Conservation (phyloP, 2,329 filamentous ascomycete genomes). For the Diaporthe sp. region DNA sequence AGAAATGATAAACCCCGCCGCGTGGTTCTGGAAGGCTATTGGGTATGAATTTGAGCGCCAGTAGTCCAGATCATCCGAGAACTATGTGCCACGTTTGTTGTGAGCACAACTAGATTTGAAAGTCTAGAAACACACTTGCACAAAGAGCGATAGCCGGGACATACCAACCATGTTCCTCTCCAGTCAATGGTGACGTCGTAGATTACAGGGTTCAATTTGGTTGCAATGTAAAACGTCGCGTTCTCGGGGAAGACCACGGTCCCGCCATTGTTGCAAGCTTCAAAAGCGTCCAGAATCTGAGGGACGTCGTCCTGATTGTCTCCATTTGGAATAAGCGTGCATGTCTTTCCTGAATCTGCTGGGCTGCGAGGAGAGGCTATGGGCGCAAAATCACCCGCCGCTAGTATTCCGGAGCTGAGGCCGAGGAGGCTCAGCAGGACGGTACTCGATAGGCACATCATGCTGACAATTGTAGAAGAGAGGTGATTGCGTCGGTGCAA, state of each 20-base stretch:
- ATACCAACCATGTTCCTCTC: constrained; percentile 64
- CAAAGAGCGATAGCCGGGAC: constrained; percentile 28
- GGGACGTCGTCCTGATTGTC: constrained; percentile 45
- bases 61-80: constrained; percentile 65
- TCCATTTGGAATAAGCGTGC: constrained; percentile 44
- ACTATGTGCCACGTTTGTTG: constrained; percentile 45
- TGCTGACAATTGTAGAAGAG: not conserved
- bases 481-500: not conserved
- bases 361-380: constrained; percentile 37
- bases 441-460: constrained; percentile 10
- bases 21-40: constrained; percentile 68
- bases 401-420: constrained; percentile 20
- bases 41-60: constrained; percentile 68
- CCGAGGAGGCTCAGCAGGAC: constrained; percentile 27
- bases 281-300: constrained; percentile 47
- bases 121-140: not conserved
- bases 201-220: constrained; percentile 62
- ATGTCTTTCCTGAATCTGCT: constrained; percentile 42
- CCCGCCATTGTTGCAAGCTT: constrained; percentile 46
- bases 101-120: constrained; percentile 19
- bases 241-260: constrained; percentile 64
- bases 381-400: constrained; percentile 3
- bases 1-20: constrained; percentile 64
- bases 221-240: constrained; percentile 64
- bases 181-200: constrained; percentile 65